phyloP scores from a whole-genome alignment of 768 basidiomycete species.

The Phlegmacium glaucopus region DNA sequence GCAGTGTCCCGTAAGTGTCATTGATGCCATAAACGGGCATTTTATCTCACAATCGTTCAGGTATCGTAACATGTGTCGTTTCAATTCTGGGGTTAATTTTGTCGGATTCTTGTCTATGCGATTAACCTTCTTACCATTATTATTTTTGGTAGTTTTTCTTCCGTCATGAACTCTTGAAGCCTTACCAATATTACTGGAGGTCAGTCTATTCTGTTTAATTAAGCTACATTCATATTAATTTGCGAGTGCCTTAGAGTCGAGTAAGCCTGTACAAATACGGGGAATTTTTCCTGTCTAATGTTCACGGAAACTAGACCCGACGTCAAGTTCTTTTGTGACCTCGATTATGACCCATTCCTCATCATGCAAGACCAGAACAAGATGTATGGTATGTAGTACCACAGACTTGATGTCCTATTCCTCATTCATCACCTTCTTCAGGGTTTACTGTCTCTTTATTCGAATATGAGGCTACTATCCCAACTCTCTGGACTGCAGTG shows the following conservation, averaged over 20 bases:
- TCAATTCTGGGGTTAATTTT: conserved; percentile 82
- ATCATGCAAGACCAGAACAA: conserved; percentile 84
- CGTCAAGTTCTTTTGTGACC: conserved; percentile 84
- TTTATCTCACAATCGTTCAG: conserved; percentile 18
- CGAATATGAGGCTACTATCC: conserved; percentile 84
- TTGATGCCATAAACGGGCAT: not conserved
- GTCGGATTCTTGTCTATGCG: not conserved
- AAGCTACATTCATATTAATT: conserved; percentile 1
- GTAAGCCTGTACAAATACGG: conserved; percentile 24
- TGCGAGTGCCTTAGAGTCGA: conserved; percentile 36
- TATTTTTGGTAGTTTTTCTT: conserved; percentile 68
- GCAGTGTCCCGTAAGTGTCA: conserved; percentile 67
- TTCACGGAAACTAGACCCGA: conserved; percentile 52
- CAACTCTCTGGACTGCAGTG: conserved; percentile 78
- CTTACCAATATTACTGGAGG: conserved; percentile 87
- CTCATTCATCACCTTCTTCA: conserved; percentile 20
- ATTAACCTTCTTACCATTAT: not conserved
- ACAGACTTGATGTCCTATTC: not conserved
- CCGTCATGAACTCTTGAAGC: conserved; percentile 73
- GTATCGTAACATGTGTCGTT: conserved; percentile 98
- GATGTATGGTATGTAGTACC: conserved; percentile 63
- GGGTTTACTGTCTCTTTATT: conserved; percentile 81
- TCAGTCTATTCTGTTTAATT: conserved; percentile 13
- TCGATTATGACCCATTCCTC: conserved; percentile 85
- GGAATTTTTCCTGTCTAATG: conserved; percentile 1